Conservation (phyloP, 352 stramenopile genomes). For the Phytophthora europaea region DNA sequence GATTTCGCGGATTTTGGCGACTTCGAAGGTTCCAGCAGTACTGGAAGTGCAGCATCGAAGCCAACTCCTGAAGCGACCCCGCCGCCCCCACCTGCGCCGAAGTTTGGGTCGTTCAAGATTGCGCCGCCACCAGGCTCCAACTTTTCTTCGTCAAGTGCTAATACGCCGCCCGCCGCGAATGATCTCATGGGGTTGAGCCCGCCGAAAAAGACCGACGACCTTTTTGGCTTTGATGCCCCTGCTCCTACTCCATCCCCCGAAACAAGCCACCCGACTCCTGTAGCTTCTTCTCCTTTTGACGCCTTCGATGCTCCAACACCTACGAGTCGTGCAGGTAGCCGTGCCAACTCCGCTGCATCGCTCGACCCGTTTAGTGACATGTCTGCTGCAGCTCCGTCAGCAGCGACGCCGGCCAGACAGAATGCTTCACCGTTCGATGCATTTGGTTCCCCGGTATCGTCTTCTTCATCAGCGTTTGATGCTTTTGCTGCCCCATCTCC, state of each 20-base stretch:
- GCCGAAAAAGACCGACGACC: constrained; percentile 49
- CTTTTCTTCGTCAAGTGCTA: constrained; percentile 48
- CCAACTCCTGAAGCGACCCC: constrained; percentile 41
- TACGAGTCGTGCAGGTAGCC: constrained; percentile 25
- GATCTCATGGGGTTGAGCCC: constrained; percentile 82
- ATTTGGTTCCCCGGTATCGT: constrained; percentile 32
- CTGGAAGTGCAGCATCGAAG: constrained; percentile 33
- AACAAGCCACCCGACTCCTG: constrained; percentile 21
- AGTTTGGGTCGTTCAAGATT: constrained; percentile 80
- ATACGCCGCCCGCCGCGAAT: constrained; percentile 37
- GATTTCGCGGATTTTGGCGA: constrained; percentile 69
- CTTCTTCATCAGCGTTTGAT: constrained; percentile 40
- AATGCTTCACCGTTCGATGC: constrained; percentile 56
- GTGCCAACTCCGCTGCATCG: constrained; percentile 30
- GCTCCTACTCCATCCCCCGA: constrained; percentile 34
- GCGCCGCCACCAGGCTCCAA: constrained; percentile 61
- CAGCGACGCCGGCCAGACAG: constrained; percentile 13
- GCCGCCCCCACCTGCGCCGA: constrained; percentile 21
- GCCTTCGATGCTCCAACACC: constrained; percentile 46
- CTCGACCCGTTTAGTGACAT: constrained; percentile 54
- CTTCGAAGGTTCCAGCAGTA: constrained; percentile 46
- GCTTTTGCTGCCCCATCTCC: constrained; percentile 45
- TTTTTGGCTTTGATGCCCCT: constrained; percentile 65
- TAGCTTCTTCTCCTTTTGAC: constrained; percentile 50
- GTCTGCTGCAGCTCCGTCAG: constrained; percentile 21